Evolutionary conservation across 2,329 filamentous ascomycete species (phyloP), one percentile per base, ranked within the genome.

Genomic region (Colletotrichum melonis): DNA sequence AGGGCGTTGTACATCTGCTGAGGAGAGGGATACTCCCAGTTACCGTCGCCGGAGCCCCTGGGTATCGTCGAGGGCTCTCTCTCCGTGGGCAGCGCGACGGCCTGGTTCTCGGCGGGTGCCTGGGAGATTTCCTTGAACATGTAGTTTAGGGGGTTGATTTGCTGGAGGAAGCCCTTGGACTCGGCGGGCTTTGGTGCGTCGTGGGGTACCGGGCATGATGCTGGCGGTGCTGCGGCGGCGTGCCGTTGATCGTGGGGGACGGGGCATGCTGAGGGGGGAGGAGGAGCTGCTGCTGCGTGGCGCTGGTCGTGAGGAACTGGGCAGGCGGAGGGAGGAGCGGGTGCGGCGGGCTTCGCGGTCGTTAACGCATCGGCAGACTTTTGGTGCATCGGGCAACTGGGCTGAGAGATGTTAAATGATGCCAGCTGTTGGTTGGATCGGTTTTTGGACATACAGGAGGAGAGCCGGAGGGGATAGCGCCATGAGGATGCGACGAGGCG

Each of bases 1-100:
- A 99, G 93, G 8, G 97, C 97, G 80, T 99, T 98, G 88, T 98
- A 99, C 97, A 99, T 99, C 84, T 99, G 97, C 85, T 99, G 97
- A 0, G 97, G 96, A 0, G 95, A 98, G 0, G 97, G 97, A 81
- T 99, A 99, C 83, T 98, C 97, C 97, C 97, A 99, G 79, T 94
- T 97, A 59, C 92, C 90, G 65, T 92, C 88, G 60, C 91, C 89
- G 73, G 93, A 91, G 78, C 94, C 94, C 77, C 93, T 93, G n/a
- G 97, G 97, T 77, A 99, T 99, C 1, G 95, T 95, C 1, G 94
- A 97, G 35, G 89, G 85, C 82, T 98, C 95, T 77, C 97, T 93
- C 7, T 92, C 89, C 2, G 95, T 93, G 0, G 95, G 94, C 1
- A 99, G 90, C 28, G 88, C 86, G 30, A 93, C 84, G 4, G 90